Evolutionary conservation across 441 rosid species (phyloP).

Genomic region (Erodium moschatum): DNA sequence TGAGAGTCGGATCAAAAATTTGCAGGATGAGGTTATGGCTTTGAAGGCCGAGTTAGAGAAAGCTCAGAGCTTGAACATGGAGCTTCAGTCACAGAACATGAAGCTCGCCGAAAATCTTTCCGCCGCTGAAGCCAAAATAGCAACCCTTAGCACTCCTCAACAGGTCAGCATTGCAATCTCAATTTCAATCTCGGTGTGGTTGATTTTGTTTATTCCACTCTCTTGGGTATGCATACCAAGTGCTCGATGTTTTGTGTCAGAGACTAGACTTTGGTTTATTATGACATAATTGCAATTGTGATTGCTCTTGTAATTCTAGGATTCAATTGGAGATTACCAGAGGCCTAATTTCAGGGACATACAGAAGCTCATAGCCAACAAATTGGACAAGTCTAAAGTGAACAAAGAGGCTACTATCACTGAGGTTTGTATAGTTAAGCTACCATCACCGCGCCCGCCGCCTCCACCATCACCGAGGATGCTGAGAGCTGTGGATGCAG

Average conservation of each 20-base stretch:
- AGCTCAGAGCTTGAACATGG: slow-evolving; percentile 40
- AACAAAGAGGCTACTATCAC: background rate
- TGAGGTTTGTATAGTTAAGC: background rate
- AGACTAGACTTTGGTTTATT: background rate
- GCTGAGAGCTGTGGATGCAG: background rate
- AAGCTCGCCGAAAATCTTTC: slow-evolving; percentile 55
- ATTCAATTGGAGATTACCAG: slow-evolving; percentile 47
- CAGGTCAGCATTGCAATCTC: slow-evolving; percentile 28
- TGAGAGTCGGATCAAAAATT: slow-evolving; percentile 48
- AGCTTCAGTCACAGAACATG: slow-evolving; percentile 43
- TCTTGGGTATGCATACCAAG: background rate
- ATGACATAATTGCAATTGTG: background rate
- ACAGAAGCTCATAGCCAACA: slow-evolving; percentile 54
- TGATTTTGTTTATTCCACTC: too few species aligned
- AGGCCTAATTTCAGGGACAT: slow-evolving; percentile 60
- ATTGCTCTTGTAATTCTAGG: background rate
- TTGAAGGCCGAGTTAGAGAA: slow-evolving; percentile 53
- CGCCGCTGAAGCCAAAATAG: slow-evolving; percentile 52
- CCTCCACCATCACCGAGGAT: background rate
- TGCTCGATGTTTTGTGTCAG: background rate
- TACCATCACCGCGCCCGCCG: background rate
- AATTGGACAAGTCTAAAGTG: slow-evolving; percentile 42
- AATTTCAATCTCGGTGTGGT: background rate
- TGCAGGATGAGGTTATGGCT: slow-evolving; percentile 44
- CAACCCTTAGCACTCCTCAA: slow-evolving; percentile 30